phyloP scores from a whole-genome alignment of 2,329 filamentous ascomycete species.

The Zymoseptoria ardabiliae region DNA sequence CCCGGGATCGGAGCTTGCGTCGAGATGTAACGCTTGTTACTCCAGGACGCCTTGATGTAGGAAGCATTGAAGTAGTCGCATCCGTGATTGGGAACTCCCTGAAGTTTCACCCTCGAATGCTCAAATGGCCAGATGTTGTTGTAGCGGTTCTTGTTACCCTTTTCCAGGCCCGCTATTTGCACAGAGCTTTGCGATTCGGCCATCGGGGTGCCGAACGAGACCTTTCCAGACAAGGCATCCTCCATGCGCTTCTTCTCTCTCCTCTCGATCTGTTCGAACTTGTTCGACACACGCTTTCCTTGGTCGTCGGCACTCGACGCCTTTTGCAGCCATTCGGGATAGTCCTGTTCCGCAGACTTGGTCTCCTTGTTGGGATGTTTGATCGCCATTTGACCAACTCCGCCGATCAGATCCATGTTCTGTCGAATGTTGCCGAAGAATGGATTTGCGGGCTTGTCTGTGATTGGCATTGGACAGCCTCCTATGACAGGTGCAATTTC shows the following conservation, averaged over 20 bases:
- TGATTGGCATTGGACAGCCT: slow-evolving; percentile 72
- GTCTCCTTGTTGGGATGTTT: slow-evolving; percentile 51
- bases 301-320: slow-evolving; percentile 61
- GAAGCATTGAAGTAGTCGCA: slow-evolving; percentile 98
- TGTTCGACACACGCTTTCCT: slow-evolving; percentile 72
- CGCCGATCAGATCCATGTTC: slow-evolving; percentile 89
- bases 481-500: slow-evolving; percentile 73
- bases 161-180: slow-evolving; percentile 85
- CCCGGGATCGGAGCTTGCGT: slow-evolving; percentile 88
- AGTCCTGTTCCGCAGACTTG: slow-evolving; percentile 39
- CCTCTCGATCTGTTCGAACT: slow-evolving; percentile 76
- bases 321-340: slow-evolving; percentile 71
- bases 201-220: slow-evolving; percentile 46
- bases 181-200: slow-evolving; percentile 35
- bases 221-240: slow-evolving; percentile 59
- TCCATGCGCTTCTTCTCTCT: slow-evolving; percentile 90
- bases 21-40: slow-evolving; percentile 89
- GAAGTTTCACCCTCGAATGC: slow-evolving; percentile 77
- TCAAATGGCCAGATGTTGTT: slow-evolving; percentile 98
- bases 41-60: slow-evolving; percentile 69
- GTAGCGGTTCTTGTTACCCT: slow-evolving; percentile 91
- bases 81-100: slow-evolving; percentile 55
- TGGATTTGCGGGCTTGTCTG: slow-evolving; percentile 65
- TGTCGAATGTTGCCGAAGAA: slow-evolving; percentile 96
- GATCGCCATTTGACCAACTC: slow-evolving; percentile 71